These are phyloP conservation scores for Infundibulicybe gibba DNA, from an alignment of 768 basidiomycete species.

Conservation along the genomic window DNA sequence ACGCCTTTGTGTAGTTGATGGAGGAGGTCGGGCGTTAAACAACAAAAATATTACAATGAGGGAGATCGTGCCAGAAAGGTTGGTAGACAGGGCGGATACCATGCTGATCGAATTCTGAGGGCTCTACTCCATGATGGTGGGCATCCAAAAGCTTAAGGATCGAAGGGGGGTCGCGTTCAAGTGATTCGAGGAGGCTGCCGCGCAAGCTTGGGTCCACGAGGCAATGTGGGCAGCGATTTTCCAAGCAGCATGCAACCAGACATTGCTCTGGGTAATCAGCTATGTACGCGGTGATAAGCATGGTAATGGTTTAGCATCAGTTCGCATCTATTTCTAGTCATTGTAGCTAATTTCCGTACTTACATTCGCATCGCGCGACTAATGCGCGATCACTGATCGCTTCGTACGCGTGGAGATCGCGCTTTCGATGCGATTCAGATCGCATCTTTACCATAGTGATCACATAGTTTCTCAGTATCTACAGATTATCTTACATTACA, in stretches of 20 bases:
- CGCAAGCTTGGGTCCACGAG: slow-evolving; percentile 10
- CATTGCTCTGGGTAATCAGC: slow-evolving; percentile 34
- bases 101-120: slow-evolving; percentile 9
- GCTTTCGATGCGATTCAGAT: too few species aligned
- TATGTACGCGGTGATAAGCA: too few species aligned
- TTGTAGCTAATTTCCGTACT: too few species aligned
- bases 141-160: background rate
- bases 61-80: slow-evolving; percentile 40
- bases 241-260: slow-evolving; percentile 19
- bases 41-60: slow-evolving; percentile 31
- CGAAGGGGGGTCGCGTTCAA: background rate
- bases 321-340: too few species aligned
- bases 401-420: too few species aligned
- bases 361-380: too few species aligned
- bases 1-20: slow-evolving; percentile 47
- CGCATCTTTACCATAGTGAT: too few species aligned
- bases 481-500: too few species aligned
- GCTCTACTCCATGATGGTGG: background rate
- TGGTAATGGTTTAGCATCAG: too few species aligned
- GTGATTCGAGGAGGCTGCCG: slow-evolving; percentile 5
- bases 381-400: too few species aligned
- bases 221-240: slow-evolving; percentile 24
- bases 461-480: too few species aligned
- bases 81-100: slow-evolving; percentile 8
- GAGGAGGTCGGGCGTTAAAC: slow-evolving; percentile 36